Percentiles rank a stretch among this genome's conserved stretches.
These are phyloP conservation scores for Cladophialophora chaetospira DNA, from an alignment of 2,329 filamentous ascomycete species.

Conservation along the genomic window DNA sequence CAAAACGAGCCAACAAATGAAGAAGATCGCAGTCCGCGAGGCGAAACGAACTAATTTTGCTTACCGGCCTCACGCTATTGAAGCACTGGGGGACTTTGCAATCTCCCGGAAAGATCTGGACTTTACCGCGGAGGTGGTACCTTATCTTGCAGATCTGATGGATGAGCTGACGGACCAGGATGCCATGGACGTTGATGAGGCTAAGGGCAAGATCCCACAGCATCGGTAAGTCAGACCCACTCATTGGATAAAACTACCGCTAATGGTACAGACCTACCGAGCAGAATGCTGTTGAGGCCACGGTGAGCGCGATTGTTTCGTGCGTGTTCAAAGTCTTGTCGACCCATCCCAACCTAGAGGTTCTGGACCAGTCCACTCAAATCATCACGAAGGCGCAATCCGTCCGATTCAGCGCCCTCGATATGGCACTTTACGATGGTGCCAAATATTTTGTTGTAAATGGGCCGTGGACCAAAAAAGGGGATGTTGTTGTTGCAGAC, in stretches of 20 bases:
- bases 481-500: constrained; percentile 9
- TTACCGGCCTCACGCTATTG: constrained; percentile 76
- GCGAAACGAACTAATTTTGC: constrained; percentile 86
- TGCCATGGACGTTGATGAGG: constrained; percentile 70
- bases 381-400: constrained; percentile 23
- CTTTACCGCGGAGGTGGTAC: constrained; percentile 66
- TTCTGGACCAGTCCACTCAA: constrained; percentile 24
- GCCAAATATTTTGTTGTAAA: constrained; percentile 26
- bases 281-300: constrained; percentile 18
- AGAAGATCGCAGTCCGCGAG: constrained; percentile 78
- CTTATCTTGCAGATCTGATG: constrained; percentile 55
- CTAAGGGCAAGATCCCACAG: constrained; percentile 17
- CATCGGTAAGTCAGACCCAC: constrained; percentile 23
- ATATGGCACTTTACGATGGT: constrained; percentile 26
- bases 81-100: constrained; percentile 72
- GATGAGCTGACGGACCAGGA: constrained; percentile 55
- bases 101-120: constrained; percentile 68
- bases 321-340: constrained; percentile 30
- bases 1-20: constrained; percentile 64
- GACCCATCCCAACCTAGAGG: constrained; percentile 17
- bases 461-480: constrained; percentile 1
- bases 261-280: constrained; percentile 19
- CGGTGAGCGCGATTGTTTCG: constrained; percentile 25
- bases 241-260: constrained; percentile 11
- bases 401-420: constrained; percentile 16